Evolutionary conservation across 164 flowering plant genomes (phyloP).

Genomic region (Nelumbo lutea): DNA sequence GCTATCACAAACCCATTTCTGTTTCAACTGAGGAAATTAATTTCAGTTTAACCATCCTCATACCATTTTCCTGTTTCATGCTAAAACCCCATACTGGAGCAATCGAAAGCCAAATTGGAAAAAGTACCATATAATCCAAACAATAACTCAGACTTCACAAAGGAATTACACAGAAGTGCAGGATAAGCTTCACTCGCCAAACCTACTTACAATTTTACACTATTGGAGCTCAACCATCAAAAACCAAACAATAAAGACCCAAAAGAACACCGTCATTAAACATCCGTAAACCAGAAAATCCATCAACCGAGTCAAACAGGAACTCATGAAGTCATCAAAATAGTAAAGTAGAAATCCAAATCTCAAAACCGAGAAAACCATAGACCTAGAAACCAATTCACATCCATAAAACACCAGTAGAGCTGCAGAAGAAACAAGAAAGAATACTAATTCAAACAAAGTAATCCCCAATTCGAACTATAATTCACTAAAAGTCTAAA

Average conservation of each 20-base stretch:
- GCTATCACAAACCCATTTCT: neutral
- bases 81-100: neutral
- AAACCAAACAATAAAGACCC: neutral
- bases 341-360: neutral
- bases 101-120: neutral
- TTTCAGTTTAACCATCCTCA: neutral
- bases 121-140: neutral
- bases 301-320: too few relatives aligned
- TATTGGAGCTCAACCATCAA: neutral
- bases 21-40: too few relatives aligned
- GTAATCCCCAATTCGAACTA: too few relatives aligned
- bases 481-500: neutral
- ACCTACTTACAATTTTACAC: neutral
- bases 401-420: neutral
- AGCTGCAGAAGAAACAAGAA: neutral
- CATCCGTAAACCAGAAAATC: neutral
- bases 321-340: neutral
- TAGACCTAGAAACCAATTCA: neutral
- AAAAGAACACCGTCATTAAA: neutral
- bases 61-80: neutral
- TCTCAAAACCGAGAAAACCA: neutral
- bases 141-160: neutral
- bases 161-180: too few relatives aligned
- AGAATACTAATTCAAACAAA: too few relatives aligned
- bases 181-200: neutral